A percentile compares a stretch with the other conserved stretches of the same genome.
phyloP scores from a whole-genome alignment of 2,329 filamentous ascomycete genomes.

The Aspergillus proliferans region DNA sequence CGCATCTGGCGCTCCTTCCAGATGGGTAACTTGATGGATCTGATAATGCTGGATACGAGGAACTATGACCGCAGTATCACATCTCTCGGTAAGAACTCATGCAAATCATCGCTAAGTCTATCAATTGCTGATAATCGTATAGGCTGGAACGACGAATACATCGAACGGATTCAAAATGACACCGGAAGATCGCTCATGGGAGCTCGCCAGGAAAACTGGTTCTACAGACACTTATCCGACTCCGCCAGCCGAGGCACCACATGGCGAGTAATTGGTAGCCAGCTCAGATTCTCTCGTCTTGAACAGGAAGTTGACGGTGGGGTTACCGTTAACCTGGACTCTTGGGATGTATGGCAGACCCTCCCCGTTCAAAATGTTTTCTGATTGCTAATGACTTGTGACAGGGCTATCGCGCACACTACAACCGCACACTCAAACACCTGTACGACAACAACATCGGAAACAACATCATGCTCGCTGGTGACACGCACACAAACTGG shows the following conservation, averaged over 20 bases:
- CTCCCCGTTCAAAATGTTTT: conserved; percentile 28
- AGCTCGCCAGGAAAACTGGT: conserved; percentile 66
- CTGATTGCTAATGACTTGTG: conserved; percentile 53
- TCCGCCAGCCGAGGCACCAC: conserved; percentile 59
- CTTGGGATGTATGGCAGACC: conserved; percentile 18
- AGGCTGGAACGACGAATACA: conserved; percentile 50
- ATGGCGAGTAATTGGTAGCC: conserved; percentile 67
- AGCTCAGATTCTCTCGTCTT: conserved; percentile 41
- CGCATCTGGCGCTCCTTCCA: conserved; percentile 61
- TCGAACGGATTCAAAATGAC: conserved; percentile 59
- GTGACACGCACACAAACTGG: conserved; percentile 65
- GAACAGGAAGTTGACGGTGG: conserved; percentile 1
- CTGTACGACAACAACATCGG: conserved; percentile 62
- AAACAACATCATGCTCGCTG: conserved; percentile 68
- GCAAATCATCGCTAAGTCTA: too few relatives aligned
- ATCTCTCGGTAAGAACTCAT: too few relatives aligned
- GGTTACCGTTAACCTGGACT: conserved; percentile 3
- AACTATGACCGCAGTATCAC: too few relatives aligned
- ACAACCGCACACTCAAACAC: conserved; percentile 63
- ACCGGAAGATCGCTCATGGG: conserved; percentile 66
- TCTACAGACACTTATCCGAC: conserved; percentile 54
- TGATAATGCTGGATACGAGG: too few relatives aligned
- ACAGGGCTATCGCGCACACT: conserved; percentile 64
- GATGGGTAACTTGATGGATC: too few relatives aligned
- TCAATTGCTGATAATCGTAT: too few relatives aligned